These are phyloP conservation scores for Perilla frutescens DNA, from an alignment of 257 asterid genomes.

Conservation along the genomic window DNA sequence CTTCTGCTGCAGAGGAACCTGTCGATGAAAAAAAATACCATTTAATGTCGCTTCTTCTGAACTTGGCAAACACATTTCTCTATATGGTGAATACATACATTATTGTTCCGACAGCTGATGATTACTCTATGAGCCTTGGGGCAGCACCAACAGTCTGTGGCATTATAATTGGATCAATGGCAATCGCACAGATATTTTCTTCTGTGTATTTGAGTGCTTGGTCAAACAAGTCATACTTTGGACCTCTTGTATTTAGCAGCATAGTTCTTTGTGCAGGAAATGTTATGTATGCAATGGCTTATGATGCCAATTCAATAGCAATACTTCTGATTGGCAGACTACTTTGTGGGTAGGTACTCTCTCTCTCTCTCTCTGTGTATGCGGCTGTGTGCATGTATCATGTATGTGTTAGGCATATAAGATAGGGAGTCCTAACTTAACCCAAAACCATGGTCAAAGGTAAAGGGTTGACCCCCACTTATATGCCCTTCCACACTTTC, in stretches of 20 bases:
- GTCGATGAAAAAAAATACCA: conserved; percentile 74
- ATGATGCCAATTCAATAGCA: conserved; percentile 68
- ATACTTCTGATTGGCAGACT: conserved; percentile 82
- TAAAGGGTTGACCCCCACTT: too few relatives aligned
- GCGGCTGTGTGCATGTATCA: too few relatives aligned
- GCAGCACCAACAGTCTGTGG: conserved; percentile 98
- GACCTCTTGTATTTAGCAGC: conserved; percentile 91
- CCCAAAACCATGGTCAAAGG: too few relatives aligned
- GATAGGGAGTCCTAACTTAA: too few relatives aligned
- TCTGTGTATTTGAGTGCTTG: conserved; percentile 98
- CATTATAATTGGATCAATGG: conserved; percentile 91
- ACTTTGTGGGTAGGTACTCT: conserved; percentile 70
- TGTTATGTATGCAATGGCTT: conserved; percentile 84
- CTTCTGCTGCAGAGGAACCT: conserved; percentile 61
- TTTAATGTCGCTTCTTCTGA: conserved; percentile 83
- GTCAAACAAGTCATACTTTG: conserved; percentile 91
- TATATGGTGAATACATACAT: conserved; percentile 96
- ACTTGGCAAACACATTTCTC: conserved; percentile 91
- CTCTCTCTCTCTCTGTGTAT: conserved; percentile 10
- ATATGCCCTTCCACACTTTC: too few relatives aligned
- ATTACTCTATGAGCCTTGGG: conserved; percentile 93
- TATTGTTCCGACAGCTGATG: conserved; percentile 96
- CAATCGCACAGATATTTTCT: conserved; percentile 92
- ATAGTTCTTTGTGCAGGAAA: conserved; percentile 75
- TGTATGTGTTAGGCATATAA: too few relatives aligned